Percentiles rank a stretch among this genome's conserved stretches.
Evolutionary conservation across 108 stramenopile species (phyloP).

Genomic region (Fistulifera pelliculosa): DNA sequence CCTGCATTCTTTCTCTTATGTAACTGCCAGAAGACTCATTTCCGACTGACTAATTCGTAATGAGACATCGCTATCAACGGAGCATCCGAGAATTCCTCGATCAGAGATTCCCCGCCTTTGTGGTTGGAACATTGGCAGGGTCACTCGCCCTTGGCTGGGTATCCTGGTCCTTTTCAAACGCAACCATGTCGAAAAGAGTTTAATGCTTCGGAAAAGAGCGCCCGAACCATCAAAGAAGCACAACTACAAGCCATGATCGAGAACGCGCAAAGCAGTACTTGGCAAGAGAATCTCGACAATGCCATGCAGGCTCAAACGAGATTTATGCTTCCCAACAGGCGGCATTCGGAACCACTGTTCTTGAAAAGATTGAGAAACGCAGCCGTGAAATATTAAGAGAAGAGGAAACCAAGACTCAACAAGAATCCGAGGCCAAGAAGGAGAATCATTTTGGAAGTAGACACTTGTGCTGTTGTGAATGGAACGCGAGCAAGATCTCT

Average conservation of each 20-base stretch:
- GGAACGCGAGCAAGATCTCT: no score
- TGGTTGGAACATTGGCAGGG: not conserved
- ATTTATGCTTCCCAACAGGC: slow-evolving; percentile 5
- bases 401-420: not conserved
- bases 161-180: not conserved
- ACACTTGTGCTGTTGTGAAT: no score
- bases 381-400: not conserved
- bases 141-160: not conserved
- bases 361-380: not conserved
- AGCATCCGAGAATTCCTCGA: not conserved
- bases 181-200: not conserved
- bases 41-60: no score
- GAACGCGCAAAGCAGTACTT: slow-evolving; percentile 7
- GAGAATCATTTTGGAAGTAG: slow-evolving; percentile 3
- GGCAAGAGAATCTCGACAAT: slow-evolving; percentile 17
- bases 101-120: not conserved
- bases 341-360: slow-evolving; percentile 2
- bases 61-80: no score
- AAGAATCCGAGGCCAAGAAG: not conserved
- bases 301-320: slow-evolving; percentile 3
- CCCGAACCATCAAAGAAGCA: slow-evolving; percentile 1
- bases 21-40: no score
- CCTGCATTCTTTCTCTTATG: no score
- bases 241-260: slow-evolving; percentile 13
- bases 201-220: not conserved